These are phyloP conservation scores for Akanthomyces uredinophilus DNA, from an alignment of 2,329 filamentous ascomycete species.

Conservation along the genomic window DNA sequence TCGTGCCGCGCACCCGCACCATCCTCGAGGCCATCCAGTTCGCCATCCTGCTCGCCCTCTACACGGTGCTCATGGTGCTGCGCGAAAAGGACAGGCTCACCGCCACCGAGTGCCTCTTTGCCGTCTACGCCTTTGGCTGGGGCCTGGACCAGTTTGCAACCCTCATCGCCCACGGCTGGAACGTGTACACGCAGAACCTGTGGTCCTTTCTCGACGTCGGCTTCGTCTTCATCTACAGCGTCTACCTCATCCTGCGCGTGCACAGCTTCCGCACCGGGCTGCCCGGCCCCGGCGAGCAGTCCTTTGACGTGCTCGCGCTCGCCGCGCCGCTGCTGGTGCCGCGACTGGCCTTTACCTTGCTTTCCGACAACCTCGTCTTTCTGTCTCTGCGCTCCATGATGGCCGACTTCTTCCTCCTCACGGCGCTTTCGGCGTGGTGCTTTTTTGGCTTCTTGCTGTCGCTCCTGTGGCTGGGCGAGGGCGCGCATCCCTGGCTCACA, in stretches of 20 bases:
- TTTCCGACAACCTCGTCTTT: slow-evolving; percentile 81
- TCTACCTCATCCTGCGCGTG: slow-evolving; percentile 64
- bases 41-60: slow-evolving; percentile 61
- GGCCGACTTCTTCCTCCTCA: slow-evolving; percentile 75
- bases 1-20: slow-evolving; percentile 74
- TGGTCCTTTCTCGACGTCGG: slow-evolving; percentile 84
- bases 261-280: slow-evolving; percentile 53
- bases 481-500: slow-evolving; percentile 51
- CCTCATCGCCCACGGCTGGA: slow-evolving; percentile 69
- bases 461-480: slow-evolving; percentile 71
- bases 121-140: slow-evolving; percentile 73
- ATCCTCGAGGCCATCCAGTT: slow-evolving; percentile 73
- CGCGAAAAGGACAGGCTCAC: slow-evolving; percentile 55
- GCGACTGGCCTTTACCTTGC: slow-evolving; percentile 73
- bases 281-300: slow-evolving; percentile 53
- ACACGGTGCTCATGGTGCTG: slow-evolving; percentile 66
- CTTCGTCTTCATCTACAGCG: slow-evolving; percentile 66
- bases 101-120: slow-evolving; percentile 59
- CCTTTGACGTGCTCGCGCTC: slow-evolving; percentile 73
- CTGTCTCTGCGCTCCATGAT: slow-evolving; percentile 79
- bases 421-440: slow-evolving; percentile 72
- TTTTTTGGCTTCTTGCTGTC: slow-evolving; percentile 78
- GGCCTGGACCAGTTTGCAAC: slow-evolving; percentile 72
- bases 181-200: slow-evolving; percentile 79
- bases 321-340: slow-evolving; percentile 74